Evolutionary conservation across 2,329 filamentous ascomycete genomes (phyloP), one percentile per base, ranked within the genome.

Genomic region (Scedosporium boydii): DNA sequence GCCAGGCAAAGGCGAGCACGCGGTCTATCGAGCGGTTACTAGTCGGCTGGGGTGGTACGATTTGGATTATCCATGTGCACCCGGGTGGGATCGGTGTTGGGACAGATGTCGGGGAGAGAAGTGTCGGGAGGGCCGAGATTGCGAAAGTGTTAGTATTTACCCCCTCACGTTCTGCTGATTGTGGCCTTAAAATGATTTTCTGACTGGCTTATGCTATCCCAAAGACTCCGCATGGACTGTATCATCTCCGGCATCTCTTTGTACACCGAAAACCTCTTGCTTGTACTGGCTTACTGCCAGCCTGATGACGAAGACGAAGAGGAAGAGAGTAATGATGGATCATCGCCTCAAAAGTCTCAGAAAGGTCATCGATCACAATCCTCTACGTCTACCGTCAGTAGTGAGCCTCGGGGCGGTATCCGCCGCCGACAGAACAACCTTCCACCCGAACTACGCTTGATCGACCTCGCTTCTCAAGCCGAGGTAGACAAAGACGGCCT

Each of bases 191-290:
- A 29, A 16, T 21, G 42, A 21, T 12, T 10, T 7, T n/a, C n/a
- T 10, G 6, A 59, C 34, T 53, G 26, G 10, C 34, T 38, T 38
- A 3, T 38, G 10, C 34, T 51, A 55, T 73, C 71, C 26, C n/a
- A 66, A 67, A 93, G 89, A 76, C 84, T 98, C 76, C 90, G 92
- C 70, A 96, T 95, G 76, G 95, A 99, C 78, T 98, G 95, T 80
- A 92, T 96, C 74, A 91, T 99, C 79, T 96, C 95, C 72, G 95
- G 95, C 70, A 89, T 99, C 75, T 96, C 93, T 67, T 82, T 99
- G 76, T 98, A 97, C 86, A 96, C 92, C 72, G 91, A 91, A 72
- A 95, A 86, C 71, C 82, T 96, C 68, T 82, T 99, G 74, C 84
- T 96, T 69, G 89, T 98, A 70, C 88, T 99, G 77, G 93, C 93